A percentile compares a stretch with the other conserved stretches of the same genome.
Conservation (phyloP, 805 yeast species). For the Starmerella floricola region DNA sequence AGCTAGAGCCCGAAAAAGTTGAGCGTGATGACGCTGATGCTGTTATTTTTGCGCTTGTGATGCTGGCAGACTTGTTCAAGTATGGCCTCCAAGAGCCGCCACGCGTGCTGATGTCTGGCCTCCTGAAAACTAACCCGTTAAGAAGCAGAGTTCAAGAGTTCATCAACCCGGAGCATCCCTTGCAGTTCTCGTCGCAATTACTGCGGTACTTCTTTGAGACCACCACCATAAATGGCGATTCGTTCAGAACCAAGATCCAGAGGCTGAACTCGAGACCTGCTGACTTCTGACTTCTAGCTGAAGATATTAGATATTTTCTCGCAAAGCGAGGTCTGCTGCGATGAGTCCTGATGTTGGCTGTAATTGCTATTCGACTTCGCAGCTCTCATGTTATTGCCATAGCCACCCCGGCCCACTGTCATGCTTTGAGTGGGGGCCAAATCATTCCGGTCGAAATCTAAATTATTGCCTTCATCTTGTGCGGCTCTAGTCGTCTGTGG, state of each 20-base stretch:
- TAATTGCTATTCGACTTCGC: constrained; percentile 2
- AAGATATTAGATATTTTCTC: constrained; percentile 6
- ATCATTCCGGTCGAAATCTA: constrained; percentile 27
- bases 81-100: background rate
- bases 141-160: background rate
- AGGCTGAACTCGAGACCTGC: constrained; percentile 1
- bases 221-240: constrained; percentile 1
- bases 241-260: background rate
- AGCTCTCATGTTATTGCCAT: constrained; percentile 35
- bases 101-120: background rate
- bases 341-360: background rate
- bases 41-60: background rate
- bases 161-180: background rate
- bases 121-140: background rate
- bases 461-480: constrained; percentile 47
- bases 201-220: background rate
- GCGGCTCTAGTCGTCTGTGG: constrained; percentile 43
- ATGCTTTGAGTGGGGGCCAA: constrained; percentile 31
- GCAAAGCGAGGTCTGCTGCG: constrained; percentile 3
- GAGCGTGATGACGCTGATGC: background rate
- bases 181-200: background rate
- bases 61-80: constrained; percentile 1
- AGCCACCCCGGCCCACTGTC: constrained; percentile 53
- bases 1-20: background rate
- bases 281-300: constrained; percentile 1